Evolutionary conservation across 2,329 filamentous ascomycete genomes (phyloP), one percentile per base, ranked within the genome.

Genomic region (Botryosphaeria dothidea): DNA sequence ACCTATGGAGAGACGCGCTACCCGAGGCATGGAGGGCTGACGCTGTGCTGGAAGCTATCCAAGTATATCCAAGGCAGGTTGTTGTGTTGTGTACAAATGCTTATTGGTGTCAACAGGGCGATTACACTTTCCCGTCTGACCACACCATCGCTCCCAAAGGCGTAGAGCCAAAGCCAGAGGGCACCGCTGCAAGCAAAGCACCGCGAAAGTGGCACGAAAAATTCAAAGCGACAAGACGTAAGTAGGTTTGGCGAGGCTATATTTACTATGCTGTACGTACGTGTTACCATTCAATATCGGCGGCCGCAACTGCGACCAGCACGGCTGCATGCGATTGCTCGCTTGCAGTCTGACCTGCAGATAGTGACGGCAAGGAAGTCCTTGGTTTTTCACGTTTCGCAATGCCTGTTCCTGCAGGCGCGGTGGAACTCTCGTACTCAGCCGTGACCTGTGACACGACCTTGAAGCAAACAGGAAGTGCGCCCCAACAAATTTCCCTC

Each of bases 171-270:
- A 17, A 66, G 15, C 31, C 65, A 29, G 57, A 23, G 19, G 34
- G 62, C 21, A 34, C 52, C n/a, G 41, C 69, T 6, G 73, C 74
- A 60, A 61, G 62, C 43, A 60, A 68, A 71, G 7, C 72, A 71
- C 56, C 71, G 31, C 72, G 76, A n/a, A 78, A 77, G 67, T 78
- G 76, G 76, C 76, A 78, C 65, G 76, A 78, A 54, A 78, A 72
- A 66, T 76, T 78, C 64, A 66, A 66, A 31, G 63, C 63, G 7
- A 45, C 56, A 4, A 45, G 56, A 34, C 43, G 19, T 8, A 7
- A 45, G 56, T 60, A 46, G 25, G 56, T 60, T 58, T 58, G 21
- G 54, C 54, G 54, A 58, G 29, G 36, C 36, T 58, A 45, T 60
- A 46, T 25, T 43, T 29, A 56, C 31, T 23, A 13, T 23, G 3